Percentiles rank a stretch among this genome's conserved stretches.
Conservation (phyloP, 345 rosid genomes). For the Sonneratia alba region DNA sequence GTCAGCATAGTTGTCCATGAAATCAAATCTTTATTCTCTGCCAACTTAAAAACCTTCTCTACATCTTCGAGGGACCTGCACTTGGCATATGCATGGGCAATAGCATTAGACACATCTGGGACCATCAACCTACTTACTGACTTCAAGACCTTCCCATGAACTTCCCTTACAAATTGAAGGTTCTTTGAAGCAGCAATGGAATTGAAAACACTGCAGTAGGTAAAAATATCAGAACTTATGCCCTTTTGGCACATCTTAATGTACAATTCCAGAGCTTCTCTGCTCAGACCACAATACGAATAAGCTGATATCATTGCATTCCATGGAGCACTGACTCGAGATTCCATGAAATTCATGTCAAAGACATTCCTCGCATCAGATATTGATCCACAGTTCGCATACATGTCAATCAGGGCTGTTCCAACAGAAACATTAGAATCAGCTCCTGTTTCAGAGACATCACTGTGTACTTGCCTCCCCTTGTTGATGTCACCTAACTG, state of each 20-base stretch:
- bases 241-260: slow-evolving; percentile 24
- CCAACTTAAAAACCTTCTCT: slow-evolving; percentile 41
- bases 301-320: slow-evolving; percentile 39
- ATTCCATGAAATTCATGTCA: slow-evolving; percentile 15
- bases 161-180: slow-evolving; percentile 20
- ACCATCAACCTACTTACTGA: slow-evolving; percentile 10
- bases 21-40: slow-evolving; percentile 36
- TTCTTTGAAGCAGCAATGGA: slow-evolving; percentile 21
- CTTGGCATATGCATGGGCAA: slow-evolving; percentile 39
- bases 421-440: slow-evolving; percentile 25
- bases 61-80: slow-evolving; percentile 27
- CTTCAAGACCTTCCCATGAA: slow-evolving; percentile 32
- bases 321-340: slow-evolving; percentile 25
- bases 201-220: slow-evolving; percentile 31
- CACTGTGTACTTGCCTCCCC: slow-evolving; percentile 19
- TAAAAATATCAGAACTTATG: slow-evolving; percentile 23
- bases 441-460: slow-evolving; percentile 22
- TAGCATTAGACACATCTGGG: slow-evolving; percentile 25
- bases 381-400: slow-evolving; percentile 27
- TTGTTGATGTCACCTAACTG: slow-evolving; percentile 22
- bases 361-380: slow-evolving; percentile 24
- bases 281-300: slow-evolving; percentile 11
- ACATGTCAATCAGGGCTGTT: slow-evolving; percentile 42
- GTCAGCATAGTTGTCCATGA: slow-evolving; percentile 57
- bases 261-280: slow-evolving; percentile 25